Base-by-base conservation (phyloP, 257 asterid genomes). In the Eustoma russellianum region DNA sequence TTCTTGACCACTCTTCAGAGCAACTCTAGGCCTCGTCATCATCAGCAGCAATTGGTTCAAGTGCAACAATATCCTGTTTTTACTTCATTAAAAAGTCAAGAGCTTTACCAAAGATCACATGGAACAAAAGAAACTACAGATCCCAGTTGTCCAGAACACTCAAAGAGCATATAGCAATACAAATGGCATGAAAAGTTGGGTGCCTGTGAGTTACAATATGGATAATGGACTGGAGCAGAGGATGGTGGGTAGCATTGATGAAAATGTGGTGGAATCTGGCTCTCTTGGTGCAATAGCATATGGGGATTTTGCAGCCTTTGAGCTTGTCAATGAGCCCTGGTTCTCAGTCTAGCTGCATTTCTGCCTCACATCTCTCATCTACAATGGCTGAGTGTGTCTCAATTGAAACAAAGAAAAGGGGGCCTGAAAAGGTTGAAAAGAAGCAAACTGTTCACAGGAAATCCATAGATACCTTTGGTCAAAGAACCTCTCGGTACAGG, bases 271-370 rank as follows among this genome's bases (percentile, higher is more conserved):
- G 7, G 83, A 70, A 52, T 41, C 83, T 48, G 70, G 65, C 16
- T 53, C 72, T 30, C 52, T 66, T 66, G 76, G 80, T 40, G 54
- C 81, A 41, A 52, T 77, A 65, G 90, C 86, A 1, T 84, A 79
- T 56, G 86, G 93, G 6, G 95, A 91, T 62, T 56, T n/a, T 91
- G 61, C 90, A 91, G 47, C 69, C 93, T 15, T 59, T 91, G 53
- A 91, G 79, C 71, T 65, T 91, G 57, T 87, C 97, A 13, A 87
- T 91, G 97, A 84, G 94, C 80, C 95, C 98, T 13, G 95, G 93
- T 7, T 84, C 98, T 0, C 95, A 91, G 57, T 87, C 96, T 3
- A 86, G 98, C 78, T 83, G 83, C 51, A 76, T 83, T 28, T 80
- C 83, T 34, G 91, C 71, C 7, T 70, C 91, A 12, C 84, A 71